phyloP scores from a whole-genome alignment of 805 yeast species.

The Wickerhamiella siamensis region DNA sequence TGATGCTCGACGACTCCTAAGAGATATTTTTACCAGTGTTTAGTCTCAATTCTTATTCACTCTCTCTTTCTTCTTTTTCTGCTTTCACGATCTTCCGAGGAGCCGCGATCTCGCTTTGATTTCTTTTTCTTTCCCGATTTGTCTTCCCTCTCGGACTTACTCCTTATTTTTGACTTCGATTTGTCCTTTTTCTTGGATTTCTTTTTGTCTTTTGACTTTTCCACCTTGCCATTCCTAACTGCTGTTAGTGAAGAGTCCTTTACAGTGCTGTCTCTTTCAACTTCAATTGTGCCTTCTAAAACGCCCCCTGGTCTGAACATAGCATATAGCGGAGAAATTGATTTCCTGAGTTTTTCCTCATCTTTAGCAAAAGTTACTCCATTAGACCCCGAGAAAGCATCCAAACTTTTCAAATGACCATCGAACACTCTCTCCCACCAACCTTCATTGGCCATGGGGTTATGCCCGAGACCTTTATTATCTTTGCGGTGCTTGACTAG shows the following conservation, averaged over 20 bases:
- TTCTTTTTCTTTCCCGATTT: no score
- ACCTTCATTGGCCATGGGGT: slow-evolving; percentile 58
- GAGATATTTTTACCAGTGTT: no score
- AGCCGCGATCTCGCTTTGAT: background rate
- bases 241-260: slow-evolving; percentile 1
- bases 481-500: slow-evolving; percentile 84
- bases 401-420: slow-evolving; percentile 72
- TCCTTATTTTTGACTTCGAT: slow-evolving; percentile 5
- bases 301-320: slow-evolving; percentile 86
- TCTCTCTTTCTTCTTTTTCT: no score
- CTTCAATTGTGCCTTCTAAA: slow-evolving; percentile 47
- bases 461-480: slow-evolving; percentile 78
- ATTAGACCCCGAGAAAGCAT: slow-evolving; percentile 29
- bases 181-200: slow-evolving; percentile 3
- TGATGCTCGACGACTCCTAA: no score
- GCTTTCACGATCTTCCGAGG: no score
- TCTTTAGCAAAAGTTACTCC: slow-evolving; percentile 43
- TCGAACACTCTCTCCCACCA: slow-evolving; percentile 98
- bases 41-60: no score
- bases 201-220: slow-evolving; percentile 1
- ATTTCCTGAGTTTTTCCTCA: slow-evolving; percentile 23
- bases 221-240: slow-evolving; percentile 6
- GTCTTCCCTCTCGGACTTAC: no score
- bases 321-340: slow-evolving; percentile 57
- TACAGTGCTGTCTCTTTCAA: slow-evolving; percentile 1